Conservation (phyloP, 805 yeast genomes). For the Ogataea trehaloabstinens region DNA sequence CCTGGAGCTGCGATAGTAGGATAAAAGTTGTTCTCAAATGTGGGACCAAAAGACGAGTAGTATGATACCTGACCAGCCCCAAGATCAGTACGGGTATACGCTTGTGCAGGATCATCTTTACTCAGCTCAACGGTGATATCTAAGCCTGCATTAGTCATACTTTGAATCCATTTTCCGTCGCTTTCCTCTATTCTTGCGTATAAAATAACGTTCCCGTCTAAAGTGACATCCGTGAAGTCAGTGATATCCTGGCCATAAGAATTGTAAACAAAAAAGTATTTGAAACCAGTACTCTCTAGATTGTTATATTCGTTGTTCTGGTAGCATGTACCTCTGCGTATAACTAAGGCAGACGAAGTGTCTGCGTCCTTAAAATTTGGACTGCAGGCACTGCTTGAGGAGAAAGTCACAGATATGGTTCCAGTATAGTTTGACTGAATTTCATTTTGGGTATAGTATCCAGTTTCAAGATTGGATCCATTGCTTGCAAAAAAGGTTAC, state of each 20-base stretch:
- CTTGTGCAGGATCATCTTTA: background rate
- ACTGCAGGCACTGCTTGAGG: background rate
- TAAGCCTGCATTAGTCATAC: conserved; percentile 4
- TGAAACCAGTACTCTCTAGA: background rate
- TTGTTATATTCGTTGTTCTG: background rate
- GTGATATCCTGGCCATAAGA: conserved; percentile 1
- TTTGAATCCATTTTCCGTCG: conserved; percentile 8
- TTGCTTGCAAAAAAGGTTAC: conserved; percentile 6
- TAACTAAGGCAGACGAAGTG: background rate
- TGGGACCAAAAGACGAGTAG: conserved; percentile 22
- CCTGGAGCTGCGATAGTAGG: conserved; percentile 24
- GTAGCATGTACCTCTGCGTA: background rate
- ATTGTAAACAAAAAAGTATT: background rate
- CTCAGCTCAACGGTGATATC: background rate
- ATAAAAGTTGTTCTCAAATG: conserved; percentile 17
- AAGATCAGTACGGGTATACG: background rate
- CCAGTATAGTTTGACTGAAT: conserved; percentile 1
- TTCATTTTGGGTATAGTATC: background rate
- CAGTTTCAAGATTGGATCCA: conserved; percentile 1
- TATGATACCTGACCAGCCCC: conserved; percentile 14
- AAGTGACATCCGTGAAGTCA: background rate
- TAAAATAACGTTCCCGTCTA: background rate
- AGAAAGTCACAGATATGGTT: background rate
- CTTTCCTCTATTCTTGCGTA: conserved; percentile 6
- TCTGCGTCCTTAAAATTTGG: background rate